These are phyloP conservation scores for Cardamine chenopodiifolia DNA, from an alignment of 345 rosid genomes.

Conservation along the genomic window DNA sequence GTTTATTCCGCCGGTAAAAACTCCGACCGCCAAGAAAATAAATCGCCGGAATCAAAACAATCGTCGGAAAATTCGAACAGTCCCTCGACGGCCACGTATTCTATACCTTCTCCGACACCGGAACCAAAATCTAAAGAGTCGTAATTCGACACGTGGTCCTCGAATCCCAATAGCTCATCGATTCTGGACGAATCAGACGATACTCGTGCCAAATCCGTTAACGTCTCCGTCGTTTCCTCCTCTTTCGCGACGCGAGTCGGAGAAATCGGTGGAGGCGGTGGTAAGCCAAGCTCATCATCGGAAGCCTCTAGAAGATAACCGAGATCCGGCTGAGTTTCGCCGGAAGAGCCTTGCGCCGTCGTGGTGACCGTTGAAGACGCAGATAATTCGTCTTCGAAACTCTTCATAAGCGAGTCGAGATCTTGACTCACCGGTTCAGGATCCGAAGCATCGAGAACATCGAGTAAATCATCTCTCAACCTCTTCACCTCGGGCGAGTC, in stretches of 20 bases:
- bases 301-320: constrained; percentile 86
- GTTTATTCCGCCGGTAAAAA: constrained; percentile 55
- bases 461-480: constrained; percentile 62
- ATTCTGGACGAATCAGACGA: constrained; percentile 44
- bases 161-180: constrained; percentile 50
- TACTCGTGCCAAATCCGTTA: constrained; percentile 37
- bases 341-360: constrained; percentile 31
- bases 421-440: constrained; percentile 58
- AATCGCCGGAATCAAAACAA: constrained; percentile 48
- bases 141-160: constrained; percentile 47
- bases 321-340: constrained; percentile 55
- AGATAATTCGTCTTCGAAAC: constrained; percentile 50
- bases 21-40: constrained; percentile 60
- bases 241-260: constrained; percentile 29
- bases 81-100: constrained; percentile 65
- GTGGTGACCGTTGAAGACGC: constrained; percentile 22
- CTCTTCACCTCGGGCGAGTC: constrained; percentile 59
- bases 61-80: constrained; percentile 57
- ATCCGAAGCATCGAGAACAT: constrained; percentile 62
- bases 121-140: constrained; percentile 55
- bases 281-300: constrained; percentile 84
- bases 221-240: constrained; percentile 39
- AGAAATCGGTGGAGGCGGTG: constrained; percentile 52
- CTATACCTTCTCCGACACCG: constrained; percentile 39
- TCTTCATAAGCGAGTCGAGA: constrained; percentile 76